Evolutionary conservation across 2,329 filamentous ascomycete species (phyloP).

Genomic region (Colletotrichum sp.): DNA sequence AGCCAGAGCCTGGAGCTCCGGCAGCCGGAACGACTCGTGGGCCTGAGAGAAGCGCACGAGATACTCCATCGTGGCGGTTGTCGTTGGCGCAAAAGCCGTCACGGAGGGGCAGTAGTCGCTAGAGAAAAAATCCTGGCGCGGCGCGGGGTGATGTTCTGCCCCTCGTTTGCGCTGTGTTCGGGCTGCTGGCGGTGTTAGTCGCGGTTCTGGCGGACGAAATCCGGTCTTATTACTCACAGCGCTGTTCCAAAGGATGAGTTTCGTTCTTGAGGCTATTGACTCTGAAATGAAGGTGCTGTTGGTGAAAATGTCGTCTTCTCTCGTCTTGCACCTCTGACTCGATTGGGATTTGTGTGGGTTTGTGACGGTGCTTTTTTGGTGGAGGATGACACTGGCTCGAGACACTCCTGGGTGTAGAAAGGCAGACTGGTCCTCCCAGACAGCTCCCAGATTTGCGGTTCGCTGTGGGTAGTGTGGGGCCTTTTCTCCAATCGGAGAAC

Average conservation of each 20-base stretch:
- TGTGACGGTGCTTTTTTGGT: not conserved
- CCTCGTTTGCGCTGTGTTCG: not conserved
- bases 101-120: not conserved
- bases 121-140: not conserved
- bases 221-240: not conserved
- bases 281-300: not conserved
- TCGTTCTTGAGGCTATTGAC: not conserved
- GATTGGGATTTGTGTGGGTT: not conserved
- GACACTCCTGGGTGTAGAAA: not conserved
- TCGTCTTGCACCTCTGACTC: slow-evolving; percentile 5
- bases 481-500: not conserved
- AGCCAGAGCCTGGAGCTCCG: slow-evolving; percentile 85
- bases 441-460: not conserved
- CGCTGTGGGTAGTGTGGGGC: not conserved
- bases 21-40: slow-evolving; percentile 88
- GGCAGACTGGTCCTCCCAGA: not conserved
- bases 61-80: slow-evolving; percentile 65
- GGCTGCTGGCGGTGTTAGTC: not conserved
- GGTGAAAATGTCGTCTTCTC: not conserved
- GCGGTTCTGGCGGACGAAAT: accelerated
- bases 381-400: not conserved
- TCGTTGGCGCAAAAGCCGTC: not conserved
- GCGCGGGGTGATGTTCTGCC: slow-evolving; percentile 17
- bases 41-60: slow-evolving; percentile 88
- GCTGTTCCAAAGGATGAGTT: not conserved